Percentiles rank a stretch among this genome's conserved stretches.
These are phyloP conservation scores for Vickermania ingenoplastis DNA, from an alignment of 208 protist species.

Conservation along the genomic window DNA sequence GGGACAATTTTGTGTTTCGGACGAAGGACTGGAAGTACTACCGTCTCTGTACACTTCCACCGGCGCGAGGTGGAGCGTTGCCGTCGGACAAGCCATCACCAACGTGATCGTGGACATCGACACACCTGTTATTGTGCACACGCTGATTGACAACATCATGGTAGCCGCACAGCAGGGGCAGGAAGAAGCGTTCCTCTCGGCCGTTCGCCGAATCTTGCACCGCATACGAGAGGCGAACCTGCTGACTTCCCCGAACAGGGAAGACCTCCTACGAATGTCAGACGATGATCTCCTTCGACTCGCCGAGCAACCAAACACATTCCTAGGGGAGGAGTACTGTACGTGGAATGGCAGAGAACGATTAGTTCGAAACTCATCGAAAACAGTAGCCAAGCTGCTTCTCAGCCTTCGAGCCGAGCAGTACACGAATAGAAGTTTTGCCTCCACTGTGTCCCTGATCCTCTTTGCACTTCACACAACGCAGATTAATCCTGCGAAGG, in stretches of 20 bases:
- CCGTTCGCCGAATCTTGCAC: neutral
- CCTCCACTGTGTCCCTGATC: neutral
- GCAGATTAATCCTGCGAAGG: neutral
- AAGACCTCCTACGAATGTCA: neutral
- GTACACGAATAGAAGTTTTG: constrained; percentile 1
- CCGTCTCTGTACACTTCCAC: neutral
- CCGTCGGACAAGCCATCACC: neutral
- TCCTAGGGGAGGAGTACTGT: constrained; percentile 17
- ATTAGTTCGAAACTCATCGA: constrained; percentile 7
- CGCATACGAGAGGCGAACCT: constrained; percentile 11
- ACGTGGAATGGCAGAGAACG: constrained; percentile 7
- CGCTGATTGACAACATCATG: constrained; percentile 5
- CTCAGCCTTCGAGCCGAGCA: neutral
- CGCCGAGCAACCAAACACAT: neutral
- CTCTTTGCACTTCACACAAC: constrained; percentile 2
- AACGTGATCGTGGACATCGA: constrained; percentile 4
- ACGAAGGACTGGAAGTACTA: neutral
- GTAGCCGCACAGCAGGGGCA: neutral
- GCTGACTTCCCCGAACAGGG: constrained; percentile 6
- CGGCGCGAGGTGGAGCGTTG: constrained; percentile 2
- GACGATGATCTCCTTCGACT: constrained; percentile 2
- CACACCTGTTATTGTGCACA: neutral
- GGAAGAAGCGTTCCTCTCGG: neutral
- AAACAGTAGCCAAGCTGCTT: constrained; percentile 10
- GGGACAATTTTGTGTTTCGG: neutral